phyloP scores from a whole-genome alignment of 768 basidiomycete species.

The Tricholoma furcatifolium region DNA sequence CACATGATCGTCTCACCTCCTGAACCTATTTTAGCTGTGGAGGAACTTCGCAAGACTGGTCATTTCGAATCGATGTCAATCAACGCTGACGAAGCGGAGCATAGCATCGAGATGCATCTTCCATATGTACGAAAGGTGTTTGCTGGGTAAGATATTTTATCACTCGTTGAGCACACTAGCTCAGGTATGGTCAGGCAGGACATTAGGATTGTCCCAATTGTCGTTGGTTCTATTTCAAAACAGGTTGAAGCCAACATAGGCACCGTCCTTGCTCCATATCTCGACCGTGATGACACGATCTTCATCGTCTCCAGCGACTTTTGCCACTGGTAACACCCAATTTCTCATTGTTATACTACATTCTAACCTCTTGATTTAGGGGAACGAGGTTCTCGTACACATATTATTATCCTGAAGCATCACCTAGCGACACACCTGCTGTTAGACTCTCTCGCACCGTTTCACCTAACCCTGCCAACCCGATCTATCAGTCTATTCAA shows the following conservation, averaged over 20 bases:
- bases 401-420: constrained; percentile 73
- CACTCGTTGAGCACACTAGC: not conserved
- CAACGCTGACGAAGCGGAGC: constrained; percentile 86
- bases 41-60: constrained; percentile 61
- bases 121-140: constrained; percentile 88
- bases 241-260: constrained; percentile 65
- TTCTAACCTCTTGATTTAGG: constrained; percentile 32
- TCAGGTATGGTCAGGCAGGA: constrained; percentile 47
- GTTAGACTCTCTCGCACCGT: constrained; percentile 48
- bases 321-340: constrained; percentile 81
- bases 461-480: constrained; percentile 44
- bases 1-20: not conserved
- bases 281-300: constrained; percentile 75
- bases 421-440: constrained; percentile 43
- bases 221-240: constrained; percentile 77
- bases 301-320: constrained; percentile 95
- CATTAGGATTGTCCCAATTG: constrained; percentile 83
- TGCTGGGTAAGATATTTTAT: constrained; percentile 51
- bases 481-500: constrained; percentile 82
- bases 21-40: constrained; percentile 49
- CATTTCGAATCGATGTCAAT: constrained; percentile 69
- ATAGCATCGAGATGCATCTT: constrained; percentile 97
- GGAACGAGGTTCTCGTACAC: constrained; percentile 86
- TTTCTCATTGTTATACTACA: not conserved
- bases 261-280: constrained; percentile 73